Evolutionary conservation across 306 rosid species (phyloP).

Genomic region (Senna siamea): DNA sequence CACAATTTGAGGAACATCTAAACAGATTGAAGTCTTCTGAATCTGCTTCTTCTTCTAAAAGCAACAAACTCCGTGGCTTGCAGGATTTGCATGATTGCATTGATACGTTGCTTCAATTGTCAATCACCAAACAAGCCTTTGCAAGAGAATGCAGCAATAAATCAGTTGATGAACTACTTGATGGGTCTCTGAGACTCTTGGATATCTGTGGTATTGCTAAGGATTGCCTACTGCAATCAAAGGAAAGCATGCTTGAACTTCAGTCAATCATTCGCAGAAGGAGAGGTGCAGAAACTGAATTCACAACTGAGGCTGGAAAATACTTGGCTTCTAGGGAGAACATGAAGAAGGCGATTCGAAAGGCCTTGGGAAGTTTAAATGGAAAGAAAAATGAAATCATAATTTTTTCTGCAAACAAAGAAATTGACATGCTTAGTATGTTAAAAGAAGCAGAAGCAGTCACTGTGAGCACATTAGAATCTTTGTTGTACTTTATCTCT

Average conservation of each 20-base stretch:
- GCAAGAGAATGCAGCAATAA: constrained; percentile 18
- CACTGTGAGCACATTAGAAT: constrained; percentile 29
- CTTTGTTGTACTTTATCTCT: constrained; percentile 32
- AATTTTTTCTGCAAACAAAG: too few species aligned
- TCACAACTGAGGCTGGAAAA: constrained; percentile 17
- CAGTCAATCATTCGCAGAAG: constrained; percentile 31
- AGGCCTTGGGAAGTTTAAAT: constrained; percentile 17
- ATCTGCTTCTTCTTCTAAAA: constrained; percentile 26
- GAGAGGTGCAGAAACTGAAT: neutral
- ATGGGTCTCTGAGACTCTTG: constrained; percentile 38
- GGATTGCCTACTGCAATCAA: constrained; percentile 35
- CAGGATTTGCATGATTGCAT: constrained; percentile 36
- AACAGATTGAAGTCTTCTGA: constrained; percentile 37
- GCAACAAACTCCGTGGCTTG: constrained; percentile 6
- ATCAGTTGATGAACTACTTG: constrained; percentile 24
- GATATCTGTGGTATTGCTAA: constrained; percentile 20
- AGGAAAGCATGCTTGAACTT: constrained; percentile 25
- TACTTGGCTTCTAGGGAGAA: constrained; percentile 34
- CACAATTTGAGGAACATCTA: constrained; percentile 39
- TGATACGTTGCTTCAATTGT: constrained; percentile 38
- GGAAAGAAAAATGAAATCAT: constrained; percentile 28
- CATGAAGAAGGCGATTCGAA: constrained; percentile 17
- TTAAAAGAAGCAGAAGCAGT: constrained; percentile 39
- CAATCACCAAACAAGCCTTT: constrained; percentile 29
- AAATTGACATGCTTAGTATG: constrained; percentile 7